Conservation (phyloP, 2,329 filamentous ascomycete species). For the Claviceps arundinis region DNA sequence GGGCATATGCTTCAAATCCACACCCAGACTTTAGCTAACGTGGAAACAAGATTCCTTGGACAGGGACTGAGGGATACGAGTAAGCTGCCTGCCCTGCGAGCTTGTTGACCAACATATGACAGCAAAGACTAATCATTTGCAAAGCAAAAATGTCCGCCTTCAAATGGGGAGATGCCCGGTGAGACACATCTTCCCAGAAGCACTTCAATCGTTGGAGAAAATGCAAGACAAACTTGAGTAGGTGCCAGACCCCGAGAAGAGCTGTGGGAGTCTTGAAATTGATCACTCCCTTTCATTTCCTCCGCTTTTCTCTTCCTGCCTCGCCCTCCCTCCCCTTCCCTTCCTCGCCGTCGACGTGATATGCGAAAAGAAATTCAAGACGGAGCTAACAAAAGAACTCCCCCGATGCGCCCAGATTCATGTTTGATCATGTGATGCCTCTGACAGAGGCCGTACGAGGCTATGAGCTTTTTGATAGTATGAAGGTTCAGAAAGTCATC, state of each 20-base stretch:
- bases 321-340: background rate
- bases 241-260: conserved; percentile 13
- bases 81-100: conserved; percentile 14
- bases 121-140: conserved; percentile 11
- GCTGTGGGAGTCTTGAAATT: background rate
- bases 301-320: background rate
- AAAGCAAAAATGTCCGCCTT: conserved; percentile 55
- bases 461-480: conserved; percentile 59
- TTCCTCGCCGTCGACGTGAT: background rate
- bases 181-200: conserved; percentile 52
- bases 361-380: background rate
- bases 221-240: conserved; percentile 56
- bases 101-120: background rate
- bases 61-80: conserved; percentile 48
- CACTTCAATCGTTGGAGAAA: conserved; percentile 49
- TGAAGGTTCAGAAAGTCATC: conserved; percentile 62
- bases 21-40: background rate
- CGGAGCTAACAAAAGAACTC: background rate
- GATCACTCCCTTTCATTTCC: background rate
- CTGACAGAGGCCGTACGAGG: conserved; percentile 51
- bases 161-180: conserved; percentile 72
- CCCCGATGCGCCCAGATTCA: conserved; percentile 41
- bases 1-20: background rate
- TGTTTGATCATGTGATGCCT: conserved; percentile 65
- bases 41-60: conserved; percentile 46